phyloP scores from a whole-genome alignment of 2,329 filamentous ascomycete species.

The Venturia nashicola region DNA sequence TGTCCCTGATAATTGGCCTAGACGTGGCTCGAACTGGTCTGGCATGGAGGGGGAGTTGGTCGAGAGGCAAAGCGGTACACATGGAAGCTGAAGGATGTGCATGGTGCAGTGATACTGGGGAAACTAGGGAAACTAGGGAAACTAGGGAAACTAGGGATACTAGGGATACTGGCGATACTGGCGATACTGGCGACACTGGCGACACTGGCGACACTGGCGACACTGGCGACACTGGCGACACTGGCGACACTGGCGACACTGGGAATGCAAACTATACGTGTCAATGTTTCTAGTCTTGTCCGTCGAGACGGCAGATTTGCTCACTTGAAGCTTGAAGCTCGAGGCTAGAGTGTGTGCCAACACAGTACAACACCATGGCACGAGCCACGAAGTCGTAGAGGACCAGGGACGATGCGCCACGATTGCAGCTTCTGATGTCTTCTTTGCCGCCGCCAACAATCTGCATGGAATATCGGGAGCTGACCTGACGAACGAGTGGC shows the following conservation, averaged over 20 bases:
- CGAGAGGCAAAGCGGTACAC: not conserved
- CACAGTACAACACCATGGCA: not conserved
- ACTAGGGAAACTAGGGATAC: no score
- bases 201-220: no score
- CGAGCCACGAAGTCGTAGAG: not conserved
- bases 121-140: no score
- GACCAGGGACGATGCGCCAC: not conserved
- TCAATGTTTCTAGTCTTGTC: not conserved
- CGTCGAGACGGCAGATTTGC: not conserved
- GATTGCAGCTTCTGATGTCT: not conserved
- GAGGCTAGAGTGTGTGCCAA: not conserved
- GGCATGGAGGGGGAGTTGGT: not conserved
- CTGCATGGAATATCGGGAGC: not conserved
- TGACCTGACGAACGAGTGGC: not conserved
- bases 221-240: no score
- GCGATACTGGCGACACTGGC: no score
- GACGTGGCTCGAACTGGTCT: not conserved
- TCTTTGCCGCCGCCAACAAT: not conserved
- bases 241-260: no score
- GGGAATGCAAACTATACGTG: slow-evolving; percentile 2
- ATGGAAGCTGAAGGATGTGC: slow-evolving; percentile 2
- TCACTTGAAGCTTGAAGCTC: not conserved
- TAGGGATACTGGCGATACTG: no score
- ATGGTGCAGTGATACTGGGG: not conserved
- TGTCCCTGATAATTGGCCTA: not conserved